Percentiles rank a stretch among this genome's conserved stretches.
phyloP scores from a whole-genome alignment of 352 stramenopile species.

The Thraustotheca clavata region DNA sequence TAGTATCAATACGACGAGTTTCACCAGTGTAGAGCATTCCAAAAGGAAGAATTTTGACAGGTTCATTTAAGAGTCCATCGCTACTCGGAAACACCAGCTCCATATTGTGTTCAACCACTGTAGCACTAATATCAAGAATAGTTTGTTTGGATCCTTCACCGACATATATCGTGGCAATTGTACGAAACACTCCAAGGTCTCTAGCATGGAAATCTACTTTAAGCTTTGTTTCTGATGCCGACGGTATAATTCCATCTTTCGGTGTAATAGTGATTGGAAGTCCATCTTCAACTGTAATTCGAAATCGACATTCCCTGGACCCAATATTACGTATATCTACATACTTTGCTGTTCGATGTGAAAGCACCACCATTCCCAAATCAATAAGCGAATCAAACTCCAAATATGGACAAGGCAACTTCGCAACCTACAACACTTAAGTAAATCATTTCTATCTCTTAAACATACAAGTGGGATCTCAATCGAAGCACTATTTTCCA shows the following conservation, averaged over 20 bases:
- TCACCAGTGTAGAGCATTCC: constrained; percentile 65
- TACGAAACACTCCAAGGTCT: constrained; percentile 19
- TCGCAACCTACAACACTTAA: constrained; percentile 22
- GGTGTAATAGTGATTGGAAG: constrained; percentile 30
- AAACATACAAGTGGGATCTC: constrained; percentile 43
- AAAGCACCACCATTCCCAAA: constrained; percentile 53
- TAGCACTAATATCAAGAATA: constrained; percentile 71
- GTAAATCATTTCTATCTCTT: neutral
- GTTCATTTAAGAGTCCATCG: constrained; percentile 27
- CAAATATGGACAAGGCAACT: constrained; percentile 41
- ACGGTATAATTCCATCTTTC: constrained; percentile 25
- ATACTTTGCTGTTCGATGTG: constrained; percentile 40
- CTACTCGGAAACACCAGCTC: constrained; percentile 55
- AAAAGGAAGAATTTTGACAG: constrained; percentile 51
- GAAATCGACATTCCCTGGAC: constrained; percentile 32
- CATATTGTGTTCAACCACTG: constrained; percentile 77
- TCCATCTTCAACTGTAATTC: constrained; percentile 32
- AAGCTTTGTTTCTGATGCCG: constrained; percentile 20
- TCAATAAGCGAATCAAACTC: constrained; percentile 51
- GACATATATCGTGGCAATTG: constrained; percentile 7
- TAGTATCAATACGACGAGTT: constrained; percentile 40
- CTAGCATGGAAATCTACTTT: constrained; percentile 17
- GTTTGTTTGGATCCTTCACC: constrained; percentile 9
- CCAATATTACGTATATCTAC: constrained; percentile 50
- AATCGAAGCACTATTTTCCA: constrained; percentile 46